Evolutionary conservation across 140 eudicot species (phyloP).

Genomic region (Stevia rebaudiana): DNA sequence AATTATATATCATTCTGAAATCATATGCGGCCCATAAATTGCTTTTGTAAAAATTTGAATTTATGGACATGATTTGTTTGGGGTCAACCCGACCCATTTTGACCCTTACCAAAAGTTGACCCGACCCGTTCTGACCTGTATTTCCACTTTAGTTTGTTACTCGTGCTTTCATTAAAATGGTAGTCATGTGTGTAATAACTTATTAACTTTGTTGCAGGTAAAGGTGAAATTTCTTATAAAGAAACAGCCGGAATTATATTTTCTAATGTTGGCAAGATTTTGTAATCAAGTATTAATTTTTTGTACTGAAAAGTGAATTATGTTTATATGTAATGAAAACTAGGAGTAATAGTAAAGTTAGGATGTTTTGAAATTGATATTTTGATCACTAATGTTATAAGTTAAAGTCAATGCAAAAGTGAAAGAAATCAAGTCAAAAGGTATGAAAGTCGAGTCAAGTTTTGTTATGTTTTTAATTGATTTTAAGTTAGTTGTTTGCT

Average conservation of each 20-base stretch:
- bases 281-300: neutral
- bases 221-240: conserved; percentile 9
- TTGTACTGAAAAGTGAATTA: neutral
- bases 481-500: too few species aligned
- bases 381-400: too few species aligned
- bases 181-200: neutral
- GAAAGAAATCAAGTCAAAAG: too few species aligned
- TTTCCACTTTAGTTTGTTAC: neutral
- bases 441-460: too few species aligned
- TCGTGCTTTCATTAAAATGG: too few species aligned
- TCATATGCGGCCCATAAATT: neutral
- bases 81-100: neutral
- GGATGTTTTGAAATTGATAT: too few species aligned
- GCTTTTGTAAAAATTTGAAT: neutral
- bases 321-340: too few species aligned
- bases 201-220: conserved; percentile 19
- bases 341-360: too few species aligned
- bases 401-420: too few species aligned
- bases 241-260: neutral
- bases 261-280: neutral
- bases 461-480: too few species aligned
- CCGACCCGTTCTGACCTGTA: neutral
- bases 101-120: neutral
- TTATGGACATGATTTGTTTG: neutral
- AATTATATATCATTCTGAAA: neutral